Conservation (phyloP, 2,329 filamentous ascomycete species). For the Microsporum ferrugineum region DNA sequence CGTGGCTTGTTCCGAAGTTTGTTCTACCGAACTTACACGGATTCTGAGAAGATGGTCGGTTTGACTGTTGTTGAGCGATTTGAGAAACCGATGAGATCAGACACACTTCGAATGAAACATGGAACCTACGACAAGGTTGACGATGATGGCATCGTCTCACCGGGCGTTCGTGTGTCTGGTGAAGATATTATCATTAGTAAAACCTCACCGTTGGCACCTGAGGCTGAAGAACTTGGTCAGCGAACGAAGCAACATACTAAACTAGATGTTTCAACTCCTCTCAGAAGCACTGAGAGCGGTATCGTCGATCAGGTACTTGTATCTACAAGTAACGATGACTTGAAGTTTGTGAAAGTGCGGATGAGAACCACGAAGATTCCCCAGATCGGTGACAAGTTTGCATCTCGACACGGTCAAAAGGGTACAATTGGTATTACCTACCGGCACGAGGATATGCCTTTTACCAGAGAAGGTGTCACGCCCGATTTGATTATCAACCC, state of each 20-base stretch:
- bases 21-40: conserved; percentile 95
- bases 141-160: conserved; percentile 86
- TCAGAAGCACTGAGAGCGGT: conserved; percentile 91
- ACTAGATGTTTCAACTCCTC: conserved; percentile 86
- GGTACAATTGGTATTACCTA: conserved; percentile 98
- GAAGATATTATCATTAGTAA: conserved; percentile 99
- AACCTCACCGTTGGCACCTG: conserved; percentile 85
- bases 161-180: conserved; percentile 86
- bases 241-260: conserved; percentile 83
- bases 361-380: conserved; percentile 96
- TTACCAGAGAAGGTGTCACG: conserved; percentile 78
- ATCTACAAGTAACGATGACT: conserved; percentile 86
- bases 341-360: conserved; percentile 93
- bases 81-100: conserved; percentile 81
- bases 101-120: conserved; percentile 85
- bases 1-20: conserved; percentile 92
- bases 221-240: conserved; percentile 87
- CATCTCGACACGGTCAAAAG: conserved; percentile 97
- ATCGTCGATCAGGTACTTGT: conserved; percentile 89
- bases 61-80: conserved; percentile 88
- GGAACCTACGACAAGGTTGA: conserved; percentile 97
- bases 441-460: conserved; percentile 97
- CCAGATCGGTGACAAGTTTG: conserved; percentile 98
- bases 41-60: conserved; percentile 91
- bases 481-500: conserved; percentile 98